Evolutionary conservation across 2,329 filamentous ascomycete genomes (phyloP).

Genomic region (Ceratocystis albifundus): DNA sequence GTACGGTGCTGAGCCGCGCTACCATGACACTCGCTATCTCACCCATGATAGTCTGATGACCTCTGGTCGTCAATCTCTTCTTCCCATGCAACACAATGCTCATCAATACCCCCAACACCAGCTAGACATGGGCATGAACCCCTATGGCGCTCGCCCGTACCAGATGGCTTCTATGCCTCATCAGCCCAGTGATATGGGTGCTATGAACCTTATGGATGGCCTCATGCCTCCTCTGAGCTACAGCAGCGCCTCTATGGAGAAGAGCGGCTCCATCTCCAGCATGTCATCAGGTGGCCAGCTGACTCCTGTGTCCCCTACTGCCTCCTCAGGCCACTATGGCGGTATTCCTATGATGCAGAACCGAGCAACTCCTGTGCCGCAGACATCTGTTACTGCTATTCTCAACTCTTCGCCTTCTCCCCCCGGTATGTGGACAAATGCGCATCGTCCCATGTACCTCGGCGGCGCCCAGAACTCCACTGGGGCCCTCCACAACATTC

Average conservation of each 20-base stretch:
- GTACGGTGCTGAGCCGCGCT: conserved; percentile 14
- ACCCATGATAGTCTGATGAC: conserved; percentile 5
- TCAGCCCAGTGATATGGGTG: not conserved
- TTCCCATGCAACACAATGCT: conserved; percentile 14
- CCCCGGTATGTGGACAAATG: conserved; percentile 9
- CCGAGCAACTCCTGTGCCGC: conserved; percentile 5
- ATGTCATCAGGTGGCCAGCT: conserved; percentile 18
- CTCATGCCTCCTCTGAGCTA: not conserved
- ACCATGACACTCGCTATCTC: conserved; percentile 14
- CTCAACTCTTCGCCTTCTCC: conserved; percentile 22
- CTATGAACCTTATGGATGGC: not conserved
- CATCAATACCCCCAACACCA: conserved; percentile 19
- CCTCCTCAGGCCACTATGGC: conserved; percentile 9
- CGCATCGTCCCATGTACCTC: conserved; percentile 18
- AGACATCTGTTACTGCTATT: conserved; percentile 19
- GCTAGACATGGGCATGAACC: conserved; percentile 16
- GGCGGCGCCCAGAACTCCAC: conserved; percentile 11
- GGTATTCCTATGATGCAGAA: not conserved
- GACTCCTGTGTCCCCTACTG: conserved; percentile 17
- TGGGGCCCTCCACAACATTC: conserved; percentile 10
- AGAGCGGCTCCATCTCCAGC: conserved; percentile 17
- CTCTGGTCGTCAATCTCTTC: conserved; percentile 13
- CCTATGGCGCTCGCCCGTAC: conserved; percentile 15
- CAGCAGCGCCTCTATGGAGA: conserved; percentile 17
- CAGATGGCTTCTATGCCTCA: conserved; percentile 14